Base-by-base conservation (phyloP, 2,329 filamentous ascomycete species). In the Byssoonygena ceratinophila region DNA sequence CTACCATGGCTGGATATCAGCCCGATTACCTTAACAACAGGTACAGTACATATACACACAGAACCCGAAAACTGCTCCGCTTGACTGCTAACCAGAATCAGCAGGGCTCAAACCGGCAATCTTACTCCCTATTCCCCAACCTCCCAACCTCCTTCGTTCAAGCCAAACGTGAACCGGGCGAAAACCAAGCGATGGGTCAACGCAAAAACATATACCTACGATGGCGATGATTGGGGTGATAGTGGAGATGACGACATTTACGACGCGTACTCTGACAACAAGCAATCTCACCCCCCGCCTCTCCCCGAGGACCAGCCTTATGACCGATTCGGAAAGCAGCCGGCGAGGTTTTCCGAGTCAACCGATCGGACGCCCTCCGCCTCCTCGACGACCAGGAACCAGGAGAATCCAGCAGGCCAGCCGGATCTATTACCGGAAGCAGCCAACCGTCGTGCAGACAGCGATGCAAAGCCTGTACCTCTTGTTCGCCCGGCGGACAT, bases 131-230 rank as follows among this genome's bases (percentile, higher is more conserved):
- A 18, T n/a, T 46, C 41, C 9, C 37, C 37, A 11, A 11, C 41
- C 23, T 31, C 50, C 9, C 74, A 74, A 50, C 71, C 75, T 23
- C 68, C 78, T 25, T 79, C 76, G 23, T 95, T 90, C 71, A 85
- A 86, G 66, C 81, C 88, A 48, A 94, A 95, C 66, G 83, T 96
- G 46, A 91, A 87, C 70, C 83, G 91, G 56, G 79, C 82, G 52
- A 94, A 94, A 72, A 96, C 90, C 52, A 86, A 84, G 70, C 94
- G 94, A 78, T 97, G 91, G 91, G 84, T 91, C 34, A 85, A 94
- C 63, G 91, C 91, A 32, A 91, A 90, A 68, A 77, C 81, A 54
- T 83, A 85, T 61, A 86, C 81, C 64, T 97, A 97, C 64, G 90
- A 91, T 62, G 91, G 90, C 57, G 89, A 94, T 62, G 91, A 95